Evolutionary conservation across 1,284 basidiomycete species (phyloP).

Genomic region (Ganoderma meredithae): DNA sequence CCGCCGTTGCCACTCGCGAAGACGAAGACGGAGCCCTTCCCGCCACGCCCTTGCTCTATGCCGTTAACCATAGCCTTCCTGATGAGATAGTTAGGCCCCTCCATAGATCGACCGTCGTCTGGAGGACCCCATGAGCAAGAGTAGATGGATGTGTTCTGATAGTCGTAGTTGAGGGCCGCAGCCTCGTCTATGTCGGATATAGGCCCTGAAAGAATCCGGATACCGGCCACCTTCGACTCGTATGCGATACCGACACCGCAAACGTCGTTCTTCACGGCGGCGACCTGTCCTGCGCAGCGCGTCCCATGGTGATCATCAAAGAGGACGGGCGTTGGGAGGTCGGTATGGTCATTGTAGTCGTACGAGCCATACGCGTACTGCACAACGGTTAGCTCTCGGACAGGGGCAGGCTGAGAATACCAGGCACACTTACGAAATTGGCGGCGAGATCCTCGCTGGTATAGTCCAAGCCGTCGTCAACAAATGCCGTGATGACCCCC

Average conservation of each 20-base stretch:
- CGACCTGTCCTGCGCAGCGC: slow-evolving; percentile 97
- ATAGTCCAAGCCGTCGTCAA: slow-evolving; percentile 97
- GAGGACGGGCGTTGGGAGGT: slow-evolving; percentile 88
- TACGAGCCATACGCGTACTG: slow-evolving; percentile 92
- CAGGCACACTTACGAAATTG: slow-evolving; percentile 83
- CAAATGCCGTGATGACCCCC: slow-evolving; percentile 88
- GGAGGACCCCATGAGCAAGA: slow-evolving; percentile 99
- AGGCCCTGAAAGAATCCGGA: slow-evolving; percentile 96
- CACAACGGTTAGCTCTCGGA: neutral
- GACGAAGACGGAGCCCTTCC: slow-evolving; percentile 94
- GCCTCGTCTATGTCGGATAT: slow-evolving; percentile 99
- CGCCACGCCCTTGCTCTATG: slow-evolving; percentile 88
- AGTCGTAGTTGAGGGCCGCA: slow-evolving; percentile 93
- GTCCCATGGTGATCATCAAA: slow-evolving; percentile 97
- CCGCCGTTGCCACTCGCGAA: slow-evolving; percentile 99
- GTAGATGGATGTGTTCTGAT: slow-evolving; percentile 92
- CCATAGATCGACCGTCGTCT: slow-evolving; percentile 96
- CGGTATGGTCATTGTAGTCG: slow-evolving; percentile 96
- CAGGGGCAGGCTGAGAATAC: neutral
- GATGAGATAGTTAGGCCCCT: slow-evolving; percentile 92
- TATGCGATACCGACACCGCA: slow-evolving; percentile 98
- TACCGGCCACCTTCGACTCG: slow-evolving; percentile 89
- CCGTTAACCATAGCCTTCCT: slow-evolving; percentile 96
- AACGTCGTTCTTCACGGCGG: slow-evolving; percentile 94
- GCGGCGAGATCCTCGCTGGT: slow-evolving; percentile 85